phyloP scores from a whole-genome alignment of 257 asterid species.

The Scutellaria barbata region DNA sequence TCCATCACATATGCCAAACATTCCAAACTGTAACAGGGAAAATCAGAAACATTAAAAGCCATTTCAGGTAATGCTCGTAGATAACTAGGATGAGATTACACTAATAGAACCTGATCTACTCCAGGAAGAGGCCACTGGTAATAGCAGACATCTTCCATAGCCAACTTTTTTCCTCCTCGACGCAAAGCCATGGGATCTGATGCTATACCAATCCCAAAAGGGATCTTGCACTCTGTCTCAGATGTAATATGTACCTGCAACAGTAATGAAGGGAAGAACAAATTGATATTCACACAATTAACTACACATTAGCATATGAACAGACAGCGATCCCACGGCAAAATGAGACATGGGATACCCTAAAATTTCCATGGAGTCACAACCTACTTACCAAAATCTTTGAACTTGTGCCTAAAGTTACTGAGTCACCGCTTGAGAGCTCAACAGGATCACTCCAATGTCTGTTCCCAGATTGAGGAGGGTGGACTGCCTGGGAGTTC shows the following conservation, averaged over 20 bases:
- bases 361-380: conserved; percentile 6
- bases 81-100: conserved; percentile 29
- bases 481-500: conserved; percentile 66
- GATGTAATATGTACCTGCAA: conserved; percentile 69
- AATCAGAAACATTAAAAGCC: conserved; percentile 28
- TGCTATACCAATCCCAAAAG: conserved; percentile 82
- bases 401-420: conserved; percentile 84
- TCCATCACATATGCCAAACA: conserved; percentile 88
- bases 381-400: conserved; percentile 59
- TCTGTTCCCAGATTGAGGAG: conserved; percentile 71
- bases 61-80: conserved; percentile 22
- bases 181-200: conserved; percentile 90
- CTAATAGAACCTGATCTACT: conserved; percentile 67
- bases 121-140: conserved; percentile 93
- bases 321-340: neutral
- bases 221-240: conserved; percentile 60
- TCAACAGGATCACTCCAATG: conserved; percentile 81
- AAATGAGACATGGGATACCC: conserved; percentile 16
- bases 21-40: conserved; percentile 70
- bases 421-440: conserved; percentile 70
- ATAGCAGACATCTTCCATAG: conserved; percentile 91
- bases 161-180: conserved; percentile 80
- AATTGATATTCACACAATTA: conserved; percentile 17
- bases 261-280: conserved; percentile 15
- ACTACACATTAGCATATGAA: conserved; percentile 16